Conservation (phyloP, 148 eudicot species). For the Chenopodium quinoa region DNA sequence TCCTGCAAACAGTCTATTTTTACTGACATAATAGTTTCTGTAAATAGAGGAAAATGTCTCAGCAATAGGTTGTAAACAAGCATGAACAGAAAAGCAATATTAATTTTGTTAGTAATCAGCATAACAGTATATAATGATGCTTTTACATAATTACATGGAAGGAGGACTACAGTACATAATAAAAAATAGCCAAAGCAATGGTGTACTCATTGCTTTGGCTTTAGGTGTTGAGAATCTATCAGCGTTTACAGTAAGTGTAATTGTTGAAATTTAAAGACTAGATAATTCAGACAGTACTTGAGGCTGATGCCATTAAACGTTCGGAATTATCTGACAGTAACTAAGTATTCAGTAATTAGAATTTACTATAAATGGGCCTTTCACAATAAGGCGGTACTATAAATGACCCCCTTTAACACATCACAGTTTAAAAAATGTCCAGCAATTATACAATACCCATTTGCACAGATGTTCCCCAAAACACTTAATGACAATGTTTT, state of each 20-base stretch:
- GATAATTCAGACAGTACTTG: neutral
- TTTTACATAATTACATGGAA: neutral
- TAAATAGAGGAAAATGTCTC: too few species aligned
- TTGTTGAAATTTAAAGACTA: neutral
- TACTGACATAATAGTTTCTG: too few species aligned
- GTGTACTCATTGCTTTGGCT: neutral
- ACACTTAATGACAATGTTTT: neutral
- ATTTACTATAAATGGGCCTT: neutral
- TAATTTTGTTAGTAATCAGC: neutral
- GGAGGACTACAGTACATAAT: neutral
- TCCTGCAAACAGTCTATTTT: neutral
- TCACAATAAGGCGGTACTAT: neutral
- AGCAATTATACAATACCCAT: neutral
- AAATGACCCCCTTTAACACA: neutral
- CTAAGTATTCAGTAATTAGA: neutral
- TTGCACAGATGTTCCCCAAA: neutral
- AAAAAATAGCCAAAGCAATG: neutral
- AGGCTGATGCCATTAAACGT: neutral
- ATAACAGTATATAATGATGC: neutral
- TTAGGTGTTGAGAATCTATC: neutral
- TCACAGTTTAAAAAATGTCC: neutral
- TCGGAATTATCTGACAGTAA: neutral
- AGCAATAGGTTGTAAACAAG: constrained; percentile 10
- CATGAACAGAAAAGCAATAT: neutral
- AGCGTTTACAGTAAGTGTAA: neutral